phyloP scores from a whole-genome alignment of 805 yeast genomes.

The Metschnikowia sp. region DNA sequence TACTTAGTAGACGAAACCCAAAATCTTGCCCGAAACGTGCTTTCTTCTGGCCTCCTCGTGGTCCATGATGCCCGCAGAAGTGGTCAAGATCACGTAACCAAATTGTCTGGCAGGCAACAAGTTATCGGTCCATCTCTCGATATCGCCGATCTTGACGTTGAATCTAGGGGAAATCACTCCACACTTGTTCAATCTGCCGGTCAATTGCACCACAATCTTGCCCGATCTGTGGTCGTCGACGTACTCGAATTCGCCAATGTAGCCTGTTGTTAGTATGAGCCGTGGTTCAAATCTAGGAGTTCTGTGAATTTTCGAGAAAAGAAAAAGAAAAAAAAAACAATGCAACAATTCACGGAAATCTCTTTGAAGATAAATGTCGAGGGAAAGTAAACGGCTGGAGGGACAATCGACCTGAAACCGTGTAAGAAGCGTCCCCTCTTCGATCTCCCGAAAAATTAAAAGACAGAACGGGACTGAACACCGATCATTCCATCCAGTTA shows the following conservation, averaged over 20 bases:
- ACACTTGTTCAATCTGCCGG: conserved; percentile 62
- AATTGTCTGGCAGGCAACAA: conserved; percentile 98
- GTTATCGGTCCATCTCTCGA: conserved; percentile 98
- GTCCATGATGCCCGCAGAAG: conserved; percentile 99
- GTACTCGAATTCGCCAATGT: conserved; percentile 37
- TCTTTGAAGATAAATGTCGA: conserved; percentile 39
- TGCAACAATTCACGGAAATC: not conserved
- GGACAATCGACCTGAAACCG: conserved; percentile 43
- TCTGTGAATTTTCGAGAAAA: not conserved
- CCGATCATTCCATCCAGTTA: conserved; percentile 97
- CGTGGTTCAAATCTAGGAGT: not conserved
- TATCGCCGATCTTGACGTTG: conserved; percentile 92
- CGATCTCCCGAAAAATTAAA: conserved; percentile 93
- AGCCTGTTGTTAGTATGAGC: conserved; percentile 24
- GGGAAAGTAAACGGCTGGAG: conserved; percentile 65
- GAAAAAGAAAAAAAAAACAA: not conserved
- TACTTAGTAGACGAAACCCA: conserved; percentile 90
- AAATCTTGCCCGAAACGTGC: conserved; percentile 98
- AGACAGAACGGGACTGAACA: conserved; percentile 89
- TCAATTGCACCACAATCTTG: conserved; percentile 35
- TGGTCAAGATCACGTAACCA: conserved; percentile 96
- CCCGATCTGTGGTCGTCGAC: conserved; percentile 37
- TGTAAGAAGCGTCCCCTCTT: conserved; percentile 66
- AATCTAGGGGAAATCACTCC: conserved; percentile 99
- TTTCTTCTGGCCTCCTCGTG: conserved; percentile 99